Conservation (phyloP, 805 yeast species). For the Myxozyma neotropica region DNA sequence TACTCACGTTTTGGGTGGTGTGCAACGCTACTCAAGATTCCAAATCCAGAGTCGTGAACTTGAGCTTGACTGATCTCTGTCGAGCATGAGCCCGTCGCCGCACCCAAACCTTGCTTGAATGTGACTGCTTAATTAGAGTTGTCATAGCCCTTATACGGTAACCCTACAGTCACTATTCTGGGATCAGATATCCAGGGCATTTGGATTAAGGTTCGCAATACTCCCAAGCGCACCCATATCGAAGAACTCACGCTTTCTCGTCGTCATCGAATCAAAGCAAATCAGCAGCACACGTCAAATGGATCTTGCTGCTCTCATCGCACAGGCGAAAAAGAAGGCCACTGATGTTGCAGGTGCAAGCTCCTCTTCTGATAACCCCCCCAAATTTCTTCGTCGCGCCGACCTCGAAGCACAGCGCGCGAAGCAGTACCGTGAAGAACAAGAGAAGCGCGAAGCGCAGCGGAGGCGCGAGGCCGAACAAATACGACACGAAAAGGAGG, state of each 20-base stretch:
- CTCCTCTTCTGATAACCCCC: slow-evolving; percentile 11
- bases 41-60: background rate
- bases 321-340: slow-evolving; percentile 48
- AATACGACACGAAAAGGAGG: slow-evolving; percentile 42
- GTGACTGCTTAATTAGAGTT: background rate
- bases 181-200: background rate
- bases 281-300: too few species aligned
- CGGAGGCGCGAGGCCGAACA: slow-evolving; percentile 31
- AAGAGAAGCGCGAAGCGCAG: slow-evolving; percentile 30
- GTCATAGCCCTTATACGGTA: background rate
- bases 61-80: background rate
- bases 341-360: slow-evolving; percentile 24
- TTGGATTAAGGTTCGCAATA: background rate
- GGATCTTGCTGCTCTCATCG: slow-evolving; percentile 53
- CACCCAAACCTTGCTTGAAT: background rate
- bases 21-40: too few species aligned
- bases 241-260: background rate
- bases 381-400: slow-evolving; percentile 30
- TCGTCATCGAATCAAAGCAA: background rate
- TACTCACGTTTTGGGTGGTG: slow-evolving; percentile 9
- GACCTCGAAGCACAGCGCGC: slow-evolving; percentile 32
- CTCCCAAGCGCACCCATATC: background rate
- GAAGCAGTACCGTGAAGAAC: slow-evolving; percentile 30
- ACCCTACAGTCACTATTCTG: background rate
- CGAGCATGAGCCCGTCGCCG: background rate